Base-by-base conservation (phyloP, 148 eudicot species). In the Silene uniflora region DNA sequence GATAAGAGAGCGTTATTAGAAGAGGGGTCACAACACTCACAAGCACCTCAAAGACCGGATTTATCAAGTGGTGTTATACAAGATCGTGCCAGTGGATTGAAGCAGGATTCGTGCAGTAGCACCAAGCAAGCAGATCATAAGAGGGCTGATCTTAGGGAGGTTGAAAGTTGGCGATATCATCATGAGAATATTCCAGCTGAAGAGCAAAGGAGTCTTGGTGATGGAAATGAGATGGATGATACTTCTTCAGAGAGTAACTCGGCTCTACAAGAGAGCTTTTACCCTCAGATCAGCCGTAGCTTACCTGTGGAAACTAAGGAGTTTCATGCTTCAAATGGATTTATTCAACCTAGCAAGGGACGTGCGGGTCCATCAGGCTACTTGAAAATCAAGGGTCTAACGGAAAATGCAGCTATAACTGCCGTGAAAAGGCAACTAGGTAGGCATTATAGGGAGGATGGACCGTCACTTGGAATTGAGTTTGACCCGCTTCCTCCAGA, bases 51-150 rank as follows among this genome's bases (percentile, higher is more conserved):
- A 60, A 92, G 77, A 79, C 98, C 86, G 79, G 96, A 95, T 52
- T 81, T 90, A 22, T 94, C 96, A 62, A 90, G 93, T 71, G 90
- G 87, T 59, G 83, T 85, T 76, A 73, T 90, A 83, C 98, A 92
- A 80, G 98, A 94, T 62, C 96, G 80, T 77, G 96, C 87, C 70
- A 94, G 97, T 80, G 97, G 96, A 47, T 85, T 77, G 59, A 82
- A 83, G 84, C 97, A 92, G 85, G 98, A 95, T 87, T 95, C 98
- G 22, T 92, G 97, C 85, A 93, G 97, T 73, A 95, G 97, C 86
- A 95, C 97, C 77, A 92, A 89, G 80, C 97, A 84, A 85, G 93
- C 88, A 58, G 91, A 89, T 74, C 74, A 85, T 60, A 87, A 62
- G 79, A 81, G 85, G 76, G 82, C 80, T 70, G 93, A 92, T 70